A percentile compares a stretch with the other conserved stretches of the same genome.
phyloP scores from a whole-genome alignment of 768 basidiomycete species.

The Suillus discolor region DNA sequence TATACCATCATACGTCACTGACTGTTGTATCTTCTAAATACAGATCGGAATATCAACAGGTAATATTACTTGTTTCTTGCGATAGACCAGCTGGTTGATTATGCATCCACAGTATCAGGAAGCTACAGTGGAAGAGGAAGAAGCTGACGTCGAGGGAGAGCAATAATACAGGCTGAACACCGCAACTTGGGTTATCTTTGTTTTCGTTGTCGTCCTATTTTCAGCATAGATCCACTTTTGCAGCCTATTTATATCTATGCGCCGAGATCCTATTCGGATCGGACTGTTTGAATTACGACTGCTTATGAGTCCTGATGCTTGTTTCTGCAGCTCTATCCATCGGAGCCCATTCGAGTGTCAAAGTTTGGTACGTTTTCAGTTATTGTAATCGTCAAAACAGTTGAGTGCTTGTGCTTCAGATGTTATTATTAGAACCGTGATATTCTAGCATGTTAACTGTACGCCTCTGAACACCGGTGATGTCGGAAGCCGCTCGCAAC shows the following conservation, averaged over 20 bases:
- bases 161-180: conserved; percentile 25
- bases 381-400: not conserved
- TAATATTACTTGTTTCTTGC: conserved; percentile 23
- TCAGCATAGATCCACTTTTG: not conserved
- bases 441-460: too few species aligned
- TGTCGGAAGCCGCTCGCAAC: conserved; percentile 8
- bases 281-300: not conserved
- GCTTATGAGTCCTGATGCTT: not conserved
- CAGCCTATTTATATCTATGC: conserved; percentile 2
- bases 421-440: not conserved
- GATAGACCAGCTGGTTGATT: not conserved
- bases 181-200: not conserved
- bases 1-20: conserved; percentile 4
- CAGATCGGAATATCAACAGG: conserved; percentile 91
- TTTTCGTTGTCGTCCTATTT: conserved; percentile 6
- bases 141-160: conserved; percentile 29
- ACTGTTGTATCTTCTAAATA: conserved; percentile 12
- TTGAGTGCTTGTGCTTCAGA: not conserved
- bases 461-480: conserved; percentile 8
- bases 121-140: conserved; percentile 49
- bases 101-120: conserved; percentile 56
- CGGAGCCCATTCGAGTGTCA: not conserved
- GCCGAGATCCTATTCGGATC: not conserved
- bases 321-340: not conserved
- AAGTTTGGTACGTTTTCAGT: not conserved